These are phyloP conservation scores for Rhodamnia rubescens DNA, from an alignment of 345 rosid genomes.

Conservation along the genomic window DNA sequence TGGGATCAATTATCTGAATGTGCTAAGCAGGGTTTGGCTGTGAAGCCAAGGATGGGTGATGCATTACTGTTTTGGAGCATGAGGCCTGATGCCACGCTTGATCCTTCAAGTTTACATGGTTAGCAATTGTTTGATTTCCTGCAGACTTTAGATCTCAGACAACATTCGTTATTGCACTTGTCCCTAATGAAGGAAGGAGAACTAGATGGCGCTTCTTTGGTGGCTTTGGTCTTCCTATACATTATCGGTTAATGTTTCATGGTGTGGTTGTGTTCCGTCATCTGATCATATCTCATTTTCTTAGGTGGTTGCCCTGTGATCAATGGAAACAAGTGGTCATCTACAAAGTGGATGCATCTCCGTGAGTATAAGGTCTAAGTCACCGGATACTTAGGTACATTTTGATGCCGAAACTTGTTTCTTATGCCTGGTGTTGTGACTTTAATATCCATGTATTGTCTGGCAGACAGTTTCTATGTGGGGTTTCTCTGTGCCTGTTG, in stretches of 20 bases:
- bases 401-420: neutral
- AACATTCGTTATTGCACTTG: neutral
- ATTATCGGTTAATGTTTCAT: neutral
- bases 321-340: conserved; percentile 89
- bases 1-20: conserved; percentile 85
- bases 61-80: conserved; percentile 91
- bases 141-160: neutral
- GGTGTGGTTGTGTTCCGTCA: neutral
- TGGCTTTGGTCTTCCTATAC: neutral
- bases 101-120: conserved; percentile 91
- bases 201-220: neutral
- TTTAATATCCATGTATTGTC: neutral
- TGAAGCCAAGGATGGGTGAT: conserved; percentile 81
- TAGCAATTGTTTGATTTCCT: conserved; percentile 3
- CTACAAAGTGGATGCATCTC: conserved; percentile 90
- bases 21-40: conserved; percentile 59
- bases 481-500: neutral
- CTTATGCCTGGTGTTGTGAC: neutral
- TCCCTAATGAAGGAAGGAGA: neutral
- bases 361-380: conserved; percentile 42
- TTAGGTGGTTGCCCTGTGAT: conserved; percentile 91
- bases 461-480: neutral
- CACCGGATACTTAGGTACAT: conserved; percentile 6
- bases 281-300: neutral
- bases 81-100: conserved; percentile 79